Evolutionary conservation across 179 eudicot genomes (phyloP).

Genomic region (Silene coronaria): DNA sequence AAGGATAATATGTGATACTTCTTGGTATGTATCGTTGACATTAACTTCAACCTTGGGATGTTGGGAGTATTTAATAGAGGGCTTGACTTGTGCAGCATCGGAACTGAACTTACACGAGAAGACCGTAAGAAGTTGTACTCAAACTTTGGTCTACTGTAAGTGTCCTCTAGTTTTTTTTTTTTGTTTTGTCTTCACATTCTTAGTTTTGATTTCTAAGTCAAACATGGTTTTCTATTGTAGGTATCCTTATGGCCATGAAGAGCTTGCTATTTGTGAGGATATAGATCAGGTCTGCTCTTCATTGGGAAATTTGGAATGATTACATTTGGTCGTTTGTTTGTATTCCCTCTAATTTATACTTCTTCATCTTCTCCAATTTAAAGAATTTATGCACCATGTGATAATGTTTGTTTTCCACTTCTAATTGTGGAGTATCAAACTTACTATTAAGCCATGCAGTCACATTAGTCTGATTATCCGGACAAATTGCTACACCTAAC

Average conservation of each 20-base stretch:
- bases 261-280: conserved; percentile 91
- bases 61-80: too few relatives aligned
- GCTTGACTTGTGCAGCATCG: conserved; percentile 56
- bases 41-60: background rate
- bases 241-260: conserved; percentile 97
- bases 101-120: conserved; percentile 95
- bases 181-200: background rate
- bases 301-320: too few relatives aligned
- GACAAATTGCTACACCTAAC: background rate
- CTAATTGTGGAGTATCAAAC: background rate
- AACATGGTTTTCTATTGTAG: conserved; percentile 37
- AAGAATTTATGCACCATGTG: background rate
- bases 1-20: background rate
- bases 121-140: conserved; percentile 91
- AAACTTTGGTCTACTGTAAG: conserved; percentile 87
- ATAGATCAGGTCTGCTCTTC: conserved; percentile 99
- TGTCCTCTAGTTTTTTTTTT: conserved; percentile 17
- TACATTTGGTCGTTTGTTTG: background rate
- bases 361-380: background rate
- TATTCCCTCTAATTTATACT: background rate
- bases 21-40: background rate
- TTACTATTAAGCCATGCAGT: background rate
- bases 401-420: background rate
- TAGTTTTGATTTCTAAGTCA: background rate
- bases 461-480: background rate